Conservation (phyloP, 2,329 filamentous ascomycete species). For the Pezicula neosporulosa region DNA sequence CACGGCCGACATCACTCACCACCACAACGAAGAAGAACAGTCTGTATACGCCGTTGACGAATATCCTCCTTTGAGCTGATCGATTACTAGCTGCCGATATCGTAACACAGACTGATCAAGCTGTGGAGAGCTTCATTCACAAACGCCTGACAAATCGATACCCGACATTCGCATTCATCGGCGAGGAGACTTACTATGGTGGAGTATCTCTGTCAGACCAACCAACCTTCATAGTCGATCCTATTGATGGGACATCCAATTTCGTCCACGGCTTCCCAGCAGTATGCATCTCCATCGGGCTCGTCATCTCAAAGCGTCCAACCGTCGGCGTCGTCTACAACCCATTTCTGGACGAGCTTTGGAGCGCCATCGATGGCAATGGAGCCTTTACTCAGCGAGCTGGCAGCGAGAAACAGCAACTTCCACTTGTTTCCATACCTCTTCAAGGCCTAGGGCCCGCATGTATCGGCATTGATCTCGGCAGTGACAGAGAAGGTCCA, state of each 20-base stretch:
- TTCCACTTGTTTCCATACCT: slow-evolving; percentile 49
- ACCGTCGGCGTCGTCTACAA: slow-evolving; percentile 74
- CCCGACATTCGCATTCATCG: slow-evolving; percentile 58
- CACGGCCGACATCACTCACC: slow-evolving; percentile 52
- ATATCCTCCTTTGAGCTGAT: slow-evolving; percentile 5
- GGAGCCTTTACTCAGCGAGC: slow-evolving; percentile 52
- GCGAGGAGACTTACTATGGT: slow-evolving; percentile 70
- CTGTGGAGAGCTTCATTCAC: slow-evolving; percentile 57
- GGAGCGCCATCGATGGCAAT: slow-evolving; percentile 59
- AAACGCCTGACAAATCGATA: slow-evolving; percentile 46
- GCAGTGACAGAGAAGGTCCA: slow-evolving; percentile 58
- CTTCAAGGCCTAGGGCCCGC: slow-evolving; percentile 54
- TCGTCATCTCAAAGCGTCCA: slow-evolving; percentile 57
- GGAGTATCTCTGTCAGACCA: slow-evolving; percentile 54
- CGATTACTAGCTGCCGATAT: slow-evolving; percentile 53
- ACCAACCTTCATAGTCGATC: slow-evolving; percentile 75
- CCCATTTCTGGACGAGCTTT: slow-evolving; percentile 66
- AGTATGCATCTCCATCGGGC: slow-evolving; percentile 70
- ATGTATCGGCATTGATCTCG: slow-evolving; percentile 74
- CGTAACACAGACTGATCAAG: slow-evolving; percentile 62
- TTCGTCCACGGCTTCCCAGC: slow-evolving; percentile 71
- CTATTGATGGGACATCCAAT: slow-evolving; percentile 77
- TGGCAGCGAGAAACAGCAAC: slow-evolving; percentile 32
- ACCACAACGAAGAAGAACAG: slow-evolving; percentile 60
- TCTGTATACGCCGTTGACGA: slow-evolving; percentile 7